Evolutionary conservation across 495 filamentous ascomycete genomes (phyloP).

Genomic region (Penicillium roqueforti): DNA sequence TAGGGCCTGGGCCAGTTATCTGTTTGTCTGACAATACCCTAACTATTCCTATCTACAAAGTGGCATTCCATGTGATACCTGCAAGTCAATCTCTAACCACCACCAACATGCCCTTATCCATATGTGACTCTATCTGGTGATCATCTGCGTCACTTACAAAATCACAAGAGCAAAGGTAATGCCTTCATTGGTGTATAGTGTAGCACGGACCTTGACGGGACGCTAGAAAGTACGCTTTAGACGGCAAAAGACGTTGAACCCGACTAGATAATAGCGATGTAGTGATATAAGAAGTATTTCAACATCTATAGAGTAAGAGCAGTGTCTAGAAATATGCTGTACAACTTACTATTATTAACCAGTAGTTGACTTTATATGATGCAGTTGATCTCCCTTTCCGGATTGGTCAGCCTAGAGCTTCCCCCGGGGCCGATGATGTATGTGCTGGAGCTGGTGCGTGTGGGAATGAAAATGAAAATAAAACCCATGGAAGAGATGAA

Average conservation of each 20-base stretch:
- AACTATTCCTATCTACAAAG: no score
- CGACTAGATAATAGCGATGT: not conserved
- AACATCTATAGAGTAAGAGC: not conserved
- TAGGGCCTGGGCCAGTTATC: no score
- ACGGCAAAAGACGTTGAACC: not conserved
- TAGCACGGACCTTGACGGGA: conserved; percentile 17
- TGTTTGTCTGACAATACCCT: no score
- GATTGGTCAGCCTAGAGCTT: conserved; percentile 5
- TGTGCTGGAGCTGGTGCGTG: conserved; percentile 2
- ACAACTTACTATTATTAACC: not conserved
- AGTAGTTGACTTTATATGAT: not conserved
- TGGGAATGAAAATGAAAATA: not conserved
- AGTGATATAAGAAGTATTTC: not conserved
- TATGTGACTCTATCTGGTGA: conserved; percentile 16
- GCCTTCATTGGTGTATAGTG: conserved; percentile 14
- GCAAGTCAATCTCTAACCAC: not conserved
- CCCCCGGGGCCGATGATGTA: not conserved
- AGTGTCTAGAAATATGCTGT: not conserved
- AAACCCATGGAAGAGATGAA: not conserved
- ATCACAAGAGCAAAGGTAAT: conserved; percentile 17
- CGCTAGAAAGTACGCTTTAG: not conserved
- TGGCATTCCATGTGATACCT: not conserved
- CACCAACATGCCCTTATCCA: not conserved
- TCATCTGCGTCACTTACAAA: conserved; percentile 16
- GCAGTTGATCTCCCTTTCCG: conserved; percentile 1